phyloP scores from a whole-genome alignment of 768 basidiomycete species.

The Kwoniella pini region DNA sequence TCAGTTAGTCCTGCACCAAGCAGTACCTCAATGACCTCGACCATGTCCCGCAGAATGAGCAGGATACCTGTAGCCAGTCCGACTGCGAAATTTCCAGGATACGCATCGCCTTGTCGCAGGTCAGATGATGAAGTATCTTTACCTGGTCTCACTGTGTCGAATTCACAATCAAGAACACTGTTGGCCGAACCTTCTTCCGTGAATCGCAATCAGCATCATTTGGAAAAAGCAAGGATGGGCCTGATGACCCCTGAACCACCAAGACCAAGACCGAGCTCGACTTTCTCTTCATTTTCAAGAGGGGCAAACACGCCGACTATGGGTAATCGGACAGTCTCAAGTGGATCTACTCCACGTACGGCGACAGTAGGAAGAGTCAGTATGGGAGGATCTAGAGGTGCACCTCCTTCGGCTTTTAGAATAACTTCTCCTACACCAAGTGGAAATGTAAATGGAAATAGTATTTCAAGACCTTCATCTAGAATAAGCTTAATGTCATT shows the following conservation, averaged over 20 bases:
- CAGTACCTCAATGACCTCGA: constrained; percentile 13
- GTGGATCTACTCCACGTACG: constrained; percentile 1
- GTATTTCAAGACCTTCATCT: constrained; percentile 22
- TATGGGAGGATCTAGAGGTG: background rate
- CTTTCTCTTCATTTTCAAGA: constrained; percentile 14
- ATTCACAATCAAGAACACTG: constrained; percentile 17
- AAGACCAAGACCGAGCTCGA: constrained; percentile 6
- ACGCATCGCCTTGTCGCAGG: background rate
- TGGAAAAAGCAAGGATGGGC: constrained; percentile 14
- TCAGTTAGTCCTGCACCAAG: constrained; percentile 34
- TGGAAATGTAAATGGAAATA: background rate
- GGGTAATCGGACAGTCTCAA: background rate
- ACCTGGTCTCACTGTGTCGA: constrained; percentile 17
- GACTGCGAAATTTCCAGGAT: background rate
- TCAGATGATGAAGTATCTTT: background rate
- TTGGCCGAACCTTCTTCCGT: constrained; percentile 9
- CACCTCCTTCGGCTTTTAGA: constrained; percentile 42
- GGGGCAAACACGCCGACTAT: constrained; percentile 3
- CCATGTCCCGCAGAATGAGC: constrained; percentile 7
- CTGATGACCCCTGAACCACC: constrained; percentile 14
- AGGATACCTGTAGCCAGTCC: constrained; percentile 18
- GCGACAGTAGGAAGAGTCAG: background rate
- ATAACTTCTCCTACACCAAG: constrained; percentile 38
- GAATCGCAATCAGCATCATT: constrained; percentile 6
- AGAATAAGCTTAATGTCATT: constrained; percentile 26